Conservation (phyloP, 441 rosid species). For the Gossypium lobatum region DNA sequence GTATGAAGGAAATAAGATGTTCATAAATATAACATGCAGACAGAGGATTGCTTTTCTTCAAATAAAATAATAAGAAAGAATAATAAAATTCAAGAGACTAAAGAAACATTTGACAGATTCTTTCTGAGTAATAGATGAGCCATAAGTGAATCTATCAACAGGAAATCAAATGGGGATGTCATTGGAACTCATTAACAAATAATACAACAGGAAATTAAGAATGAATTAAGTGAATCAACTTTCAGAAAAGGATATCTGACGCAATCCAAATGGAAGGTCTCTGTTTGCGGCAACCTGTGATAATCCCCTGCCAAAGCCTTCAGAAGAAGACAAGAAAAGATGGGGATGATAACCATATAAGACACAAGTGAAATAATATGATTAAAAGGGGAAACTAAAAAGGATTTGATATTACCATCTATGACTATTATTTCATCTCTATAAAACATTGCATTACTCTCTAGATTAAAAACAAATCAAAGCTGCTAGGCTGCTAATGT, state of each 20-base stretch:
- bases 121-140: neutral
- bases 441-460: neutral
- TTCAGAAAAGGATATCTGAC: conserved; percentile 80
- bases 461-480: neutral
- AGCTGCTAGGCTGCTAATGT: neutral
- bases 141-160: neutral
- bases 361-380: neutral
- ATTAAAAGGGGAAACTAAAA: neutral
- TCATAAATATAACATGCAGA: neutral
- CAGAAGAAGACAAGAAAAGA: conserved; percentile 8
- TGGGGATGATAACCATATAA: neutral
- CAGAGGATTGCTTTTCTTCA: neutral
- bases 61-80: neutral
- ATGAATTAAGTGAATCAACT: neutral
- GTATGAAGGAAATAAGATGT: neutral
- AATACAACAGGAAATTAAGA: neutral
- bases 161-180: neutral
- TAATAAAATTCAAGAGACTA: neutral
- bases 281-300: conserved; percentile 73
- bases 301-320: conserved; percentile 85
- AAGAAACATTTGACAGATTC: neutral
- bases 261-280: conserved; percentile 69
- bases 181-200: neutral
- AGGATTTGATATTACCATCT: neutral
- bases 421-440: neutral